Conservation (phyloP, 306 rosid genomes). For the Leucaena leucocephala region DNA sequence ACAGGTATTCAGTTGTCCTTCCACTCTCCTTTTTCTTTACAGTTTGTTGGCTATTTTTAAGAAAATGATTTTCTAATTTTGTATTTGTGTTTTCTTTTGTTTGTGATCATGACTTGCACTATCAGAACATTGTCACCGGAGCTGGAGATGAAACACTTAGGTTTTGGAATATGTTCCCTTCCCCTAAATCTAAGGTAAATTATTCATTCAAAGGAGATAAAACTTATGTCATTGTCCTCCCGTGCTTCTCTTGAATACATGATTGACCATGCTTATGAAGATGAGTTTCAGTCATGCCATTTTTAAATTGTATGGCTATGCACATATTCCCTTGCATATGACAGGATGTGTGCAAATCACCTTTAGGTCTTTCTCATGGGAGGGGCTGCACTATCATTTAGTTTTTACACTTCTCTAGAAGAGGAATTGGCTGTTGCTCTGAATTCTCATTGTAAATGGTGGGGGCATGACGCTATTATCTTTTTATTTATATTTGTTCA, state of each 20-base stretch:
- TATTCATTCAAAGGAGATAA: constrained; percentile 8
- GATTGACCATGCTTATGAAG: background rate
- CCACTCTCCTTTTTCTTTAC: constrained; percentile 7
- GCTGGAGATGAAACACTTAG: constrained; percentile 99
- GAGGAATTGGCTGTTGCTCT: constrained; percentile 9
- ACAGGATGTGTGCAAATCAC: constrained; percentile 1
- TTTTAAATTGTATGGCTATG: background rate
- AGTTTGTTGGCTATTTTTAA: background rate
- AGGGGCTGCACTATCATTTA: background rate
- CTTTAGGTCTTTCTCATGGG: background rate
- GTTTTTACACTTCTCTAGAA: constrained; percentile 6
- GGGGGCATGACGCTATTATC: constrained; percentile 3
- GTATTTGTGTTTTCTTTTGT: constrained; percentile 26
- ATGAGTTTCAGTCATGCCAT: constrained; percentile 14
- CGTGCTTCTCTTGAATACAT: constrained; percentile 12
- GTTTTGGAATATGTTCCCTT: constrained; percentile 97
- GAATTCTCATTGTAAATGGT: background rate
- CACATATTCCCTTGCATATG: background rate
- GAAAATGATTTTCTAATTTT: constrained; percentile 19
- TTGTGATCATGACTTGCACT: constrained; percentile 21
- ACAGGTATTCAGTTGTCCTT: constrained; percentile 64
- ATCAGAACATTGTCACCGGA: constrained; percentile 97
- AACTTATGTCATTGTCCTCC: background rate
- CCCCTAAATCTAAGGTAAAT: constrained; percentile 96
- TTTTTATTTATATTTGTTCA: background rate